Evolutionary conservation across 208 protist genomes (phyloP).

Genomic region (Trypanosoma congolense): DNA sequence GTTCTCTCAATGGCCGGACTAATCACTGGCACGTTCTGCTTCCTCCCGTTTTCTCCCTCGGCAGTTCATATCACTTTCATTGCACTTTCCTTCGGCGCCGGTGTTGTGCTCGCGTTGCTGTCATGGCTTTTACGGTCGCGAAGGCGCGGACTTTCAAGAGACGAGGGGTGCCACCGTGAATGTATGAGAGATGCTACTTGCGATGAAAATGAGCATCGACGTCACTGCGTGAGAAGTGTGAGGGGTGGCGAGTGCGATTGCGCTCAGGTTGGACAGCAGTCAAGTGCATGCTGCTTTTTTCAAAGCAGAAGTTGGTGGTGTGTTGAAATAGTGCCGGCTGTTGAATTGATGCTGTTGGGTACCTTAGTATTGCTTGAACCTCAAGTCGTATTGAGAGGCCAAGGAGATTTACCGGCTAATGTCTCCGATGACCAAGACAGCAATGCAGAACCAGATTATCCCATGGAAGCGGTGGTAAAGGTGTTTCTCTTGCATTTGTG

Average conservation of each 20-base stretch:
- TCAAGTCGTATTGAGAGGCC: constrained; percentile 38
- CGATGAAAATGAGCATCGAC: neutral
- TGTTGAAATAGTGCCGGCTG: constrained; percentile 25
- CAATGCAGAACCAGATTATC: constrained; percentile 12
- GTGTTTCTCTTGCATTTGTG: constrained; percentile 60
- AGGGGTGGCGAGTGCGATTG: neutral
- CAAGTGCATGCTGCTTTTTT: neutral
- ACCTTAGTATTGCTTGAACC: constrained; percentile 63
- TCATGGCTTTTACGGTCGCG: constrained; percentile 24
- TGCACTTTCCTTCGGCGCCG: constrained; percentile 35
- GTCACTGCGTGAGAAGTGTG: neutral
- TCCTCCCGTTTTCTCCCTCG: constrained; percentile 64
- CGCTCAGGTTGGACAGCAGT: neutral
- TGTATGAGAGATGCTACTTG: no score
- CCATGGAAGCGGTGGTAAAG: constrained; percentile 57
- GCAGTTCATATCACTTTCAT: constrained; percentile 66
- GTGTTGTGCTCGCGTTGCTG: constrained; percentile 32
- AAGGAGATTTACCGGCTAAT: constrained; percentile 12
- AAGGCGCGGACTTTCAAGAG: neutral
- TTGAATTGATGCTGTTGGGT: constrained; percentile 65
- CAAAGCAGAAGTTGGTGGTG: constrained; percentile 1
- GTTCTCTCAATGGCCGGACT: constrained; percentile 28
- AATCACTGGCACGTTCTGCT: constrained; percentile 56
- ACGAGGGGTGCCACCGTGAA: neutral
- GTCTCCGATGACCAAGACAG: neutral